These are phyloP conservation scores for Tilletia setariae DNA, from an alignment of 1,284 basidiomycete genomes.

Conservation along the genomic window DNA sequence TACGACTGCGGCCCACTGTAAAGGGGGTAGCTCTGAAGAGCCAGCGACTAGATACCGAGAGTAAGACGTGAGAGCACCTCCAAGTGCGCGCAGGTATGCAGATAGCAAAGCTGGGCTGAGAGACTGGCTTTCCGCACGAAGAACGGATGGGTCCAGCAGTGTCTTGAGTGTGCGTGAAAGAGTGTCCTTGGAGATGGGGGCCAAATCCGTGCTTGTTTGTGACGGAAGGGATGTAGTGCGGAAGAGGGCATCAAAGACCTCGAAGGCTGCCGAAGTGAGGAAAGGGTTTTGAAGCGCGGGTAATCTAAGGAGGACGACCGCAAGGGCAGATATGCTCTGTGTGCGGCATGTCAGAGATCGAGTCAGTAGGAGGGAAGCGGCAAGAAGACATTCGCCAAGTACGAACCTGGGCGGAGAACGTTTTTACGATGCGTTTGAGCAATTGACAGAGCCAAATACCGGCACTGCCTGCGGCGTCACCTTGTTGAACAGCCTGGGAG, in stretches of 20 bases:
- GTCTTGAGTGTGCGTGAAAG: conserved; percentile 33
- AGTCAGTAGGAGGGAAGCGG: not conserved
- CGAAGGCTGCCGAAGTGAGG: conserved; percentile 47
- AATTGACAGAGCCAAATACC: conserved; percentile 15
- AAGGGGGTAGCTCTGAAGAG: not conserved
- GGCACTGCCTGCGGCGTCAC: conserved; percentile 7
- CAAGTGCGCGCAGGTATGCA: conserved; percentile 47
- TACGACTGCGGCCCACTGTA: not conserved
- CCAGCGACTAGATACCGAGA: conserved; percentile 31
- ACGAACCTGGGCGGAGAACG: conserved; percentile 32
- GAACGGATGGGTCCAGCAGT: conserved; percentile 34
- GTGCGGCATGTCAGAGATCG: not conserved
- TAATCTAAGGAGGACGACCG: conserved; percentile 37
- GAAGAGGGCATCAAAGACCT: conserved; percentile 51
- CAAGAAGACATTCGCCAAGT: not conserved
- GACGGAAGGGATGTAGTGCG: conserved; percentile 24
- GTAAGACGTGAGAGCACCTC: conserved; percentile 46
- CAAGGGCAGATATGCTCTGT: conserved; percentile 26
- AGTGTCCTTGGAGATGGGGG: conserved; percentile 20
- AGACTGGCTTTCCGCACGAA: conserved; percentile 43
- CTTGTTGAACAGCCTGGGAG: conserved; percentile 10
- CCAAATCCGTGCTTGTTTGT: conserved; percentile 23
- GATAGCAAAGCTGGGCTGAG: conserved; percentile 31
- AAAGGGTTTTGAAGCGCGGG: conserved; percentile 50
- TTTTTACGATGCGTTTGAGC: conserved; percentile 35